phyloP scores from a whole-genome alignment of 179 eudicot species.

The Beta corolliflora region DNA sequence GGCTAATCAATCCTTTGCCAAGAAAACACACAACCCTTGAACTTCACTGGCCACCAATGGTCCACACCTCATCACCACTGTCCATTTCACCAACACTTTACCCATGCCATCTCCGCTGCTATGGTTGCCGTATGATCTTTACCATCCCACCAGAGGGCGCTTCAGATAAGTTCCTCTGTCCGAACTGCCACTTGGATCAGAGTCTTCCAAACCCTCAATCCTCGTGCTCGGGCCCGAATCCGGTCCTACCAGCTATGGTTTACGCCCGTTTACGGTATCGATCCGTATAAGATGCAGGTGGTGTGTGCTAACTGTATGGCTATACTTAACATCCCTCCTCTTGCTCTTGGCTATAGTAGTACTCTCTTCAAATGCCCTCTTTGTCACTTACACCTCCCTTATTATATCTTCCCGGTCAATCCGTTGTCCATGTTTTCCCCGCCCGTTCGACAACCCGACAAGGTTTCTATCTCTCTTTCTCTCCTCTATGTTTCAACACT shows the following conservation, averaged over 20 bases:
- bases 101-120: not conserved
- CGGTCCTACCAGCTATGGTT: not conserved
- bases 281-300: not conserved
- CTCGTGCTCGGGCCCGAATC: not conserved
- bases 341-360: not conserved
- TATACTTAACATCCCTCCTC: constrained; percentile 1
- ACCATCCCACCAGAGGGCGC: not conserved
- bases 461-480: not conserved
- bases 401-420: not conserved
- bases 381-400: not conserved
- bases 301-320: constrained; percentile 4
- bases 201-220: too few relatives aligned
- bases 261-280: constrained; percentile 1
- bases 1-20: not conserved
- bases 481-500: too few relatives aligned
- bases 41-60: not conserved
- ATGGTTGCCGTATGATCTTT: not conserved
- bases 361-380: not conserved
- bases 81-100: not conserved
- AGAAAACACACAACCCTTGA: not conserved
- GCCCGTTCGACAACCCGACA: not conserved
- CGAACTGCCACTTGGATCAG: not conserved
- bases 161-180: not conserved
- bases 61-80: not conserved
- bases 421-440: too few relatives aligned